Base-by-base conservation (phyloP, 2,329 filamentous ascomycete genomes). In the Neonectria coccinea region DNA sequence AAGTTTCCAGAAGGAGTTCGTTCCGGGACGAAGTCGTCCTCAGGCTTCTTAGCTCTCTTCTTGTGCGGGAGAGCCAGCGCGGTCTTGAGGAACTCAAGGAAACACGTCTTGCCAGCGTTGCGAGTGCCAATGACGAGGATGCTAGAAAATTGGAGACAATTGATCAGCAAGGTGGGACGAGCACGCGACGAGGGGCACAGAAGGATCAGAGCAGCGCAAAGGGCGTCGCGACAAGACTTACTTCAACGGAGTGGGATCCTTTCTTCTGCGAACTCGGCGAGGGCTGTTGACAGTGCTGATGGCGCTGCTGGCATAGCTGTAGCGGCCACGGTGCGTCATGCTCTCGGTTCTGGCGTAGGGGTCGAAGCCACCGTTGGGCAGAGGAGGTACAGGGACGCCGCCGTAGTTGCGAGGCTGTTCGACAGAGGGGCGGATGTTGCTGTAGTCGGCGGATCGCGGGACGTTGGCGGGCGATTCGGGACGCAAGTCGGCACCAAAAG, bases 181-280 rank as follows among this genome's bases (percentile, higher is more conserved):
- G 53, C 60, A 11, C 18, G 52, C 31, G 51, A 50, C 9, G 45
- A 20, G 31, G 27, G 10, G 22, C 39, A 44, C n/a, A 18, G 48
- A 54, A 36, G 36, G 45, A 41, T 22, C 12, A 48, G 25, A 45
- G 22, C 18, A 10, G 39, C 50, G 53, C 12, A 1, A 20, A n/a
- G 18, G 16, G 18, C 6, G 20, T 50, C 29, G 14, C 22, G 20
- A 11, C 3, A 29, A 51, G 27, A 87, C 94, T 87, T 84, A 98
- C 95, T 99, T 99, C 88, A 98, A 97, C 1, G 96, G 94, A 11
- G 95, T 97, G 9, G 96, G 96, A 76, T 99, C 96, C 85, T 97
- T 98, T 83, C 96, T 91, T 83, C 95, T 91, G 74, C 96, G 90
- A 70, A 98, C 91, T 77, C 94, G 90, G 70, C 96, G 90, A 68